Percentiles rank a stretch among this genome's conserved stretches.
phyloP scores from a whole-genome alignment of 495 filamentous ascomycete genomes.

The Cladorrhinum samala region DNA sequence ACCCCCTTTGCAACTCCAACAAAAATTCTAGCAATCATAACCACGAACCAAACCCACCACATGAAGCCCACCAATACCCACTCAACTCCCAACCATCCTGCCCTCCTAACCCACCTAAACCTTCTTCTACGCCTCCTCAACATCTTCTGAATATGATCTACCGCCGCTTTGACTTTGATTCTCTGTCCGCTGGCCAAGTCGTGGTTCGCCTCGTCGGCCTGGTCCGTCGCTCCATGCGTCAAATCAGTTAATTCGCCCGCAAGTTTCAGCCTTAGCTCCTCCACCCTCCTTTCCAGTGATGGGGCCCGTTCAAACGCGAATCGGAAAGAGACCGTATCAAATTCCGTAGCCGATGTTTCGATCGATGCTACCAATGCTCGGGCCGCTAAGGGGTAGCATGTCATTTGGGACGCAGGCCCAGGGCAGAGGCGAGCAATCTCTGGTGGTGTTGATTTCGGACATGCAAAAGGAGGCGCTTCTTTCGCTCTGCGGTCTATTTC shows the following conservation, averaged over 20 bases:
- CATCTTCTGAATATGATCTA: slow-evolving; percentile 71
- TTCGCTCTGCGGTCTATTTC: slow-evolving; percentile 65
- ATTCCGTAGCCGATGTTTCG: slow-evolving; percentile 44
- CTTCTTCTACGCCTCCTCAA: slow-evolving; percentile 59
- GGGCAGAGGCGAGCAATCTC: slow-evolving; percentile 31
- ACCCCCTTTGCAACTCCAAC: slow-evolving; percentile 54
- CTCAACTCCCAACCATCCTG: slow-evolving; percentile 67
- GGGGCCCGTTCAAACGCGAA: slow-evolving; percentile 31
- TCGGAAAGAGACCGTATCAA: slow-evolving; percentile 47
- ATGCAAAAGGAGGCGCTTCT: slow-evolving; percentile 28
- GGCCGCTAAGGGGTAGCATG: slow-evolving; percentile 66
- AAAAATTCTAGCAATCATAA: slow-evolving; percentile 60
- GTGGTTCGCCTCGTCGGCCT: slow-evolving; percentile 66
- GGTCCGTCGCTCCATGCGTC: slow-evolving; percentile 60
- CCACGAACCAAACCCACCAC: slow-evolving; percentile 80
- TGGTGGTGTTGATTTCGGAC: slow-evolving; percentile 1
- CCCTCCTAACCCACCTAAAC: slow-evolving; percentile 63
- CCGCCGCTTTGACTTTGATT: slow-evolving; percentile 67
- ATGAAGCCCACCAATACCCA: slow-evolving; percentile 74
- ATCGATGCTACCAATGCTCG: slow-evolving; percentile 54
- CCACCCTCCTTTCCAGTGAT: slow-evolving; percentile 30
- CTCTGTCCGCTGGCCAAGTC: slow-evolving; percentile 70
- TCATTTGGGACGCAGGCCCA: slow-evolving; percentile 46
- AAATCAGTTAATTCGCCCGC: slow-evolving; percentile 44
- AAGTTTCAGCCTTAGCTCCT: slow-evolving; percentile 28